phyloP scores from a whole-genome alignment of 306 rosid genomes.

The Castanea crenata region DNA sequence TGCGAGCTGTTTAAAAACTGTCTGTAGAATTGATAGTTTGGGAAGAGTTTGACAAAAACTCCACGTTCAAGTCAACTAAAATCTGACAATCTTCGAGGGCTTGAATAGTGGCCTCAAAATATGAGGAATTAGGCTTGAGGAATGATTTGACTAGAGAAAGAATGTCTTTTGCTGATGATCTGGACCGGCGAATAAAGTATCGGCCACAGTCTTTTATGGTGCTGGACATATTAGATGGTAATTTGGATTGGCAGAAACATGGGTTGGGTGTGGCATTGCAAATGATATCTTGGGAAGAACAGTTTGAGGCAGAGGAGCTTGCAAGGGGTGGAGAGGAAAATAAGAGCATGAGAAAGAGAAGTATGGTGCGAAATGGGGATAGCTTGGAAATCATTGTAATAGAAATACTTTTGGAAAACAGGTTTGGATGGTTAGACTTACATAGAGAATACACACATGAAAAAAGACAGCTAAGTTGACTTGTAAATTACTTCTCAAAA shows the following conservation, averaged over 20 bases:
- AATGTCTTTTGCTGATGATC: constrained; percentile 25
- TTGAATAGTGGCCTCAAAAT: constrained; percentile 21
- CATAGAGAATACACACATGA: not conserved
- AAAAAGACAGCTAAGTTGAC: too few relatives aligned
- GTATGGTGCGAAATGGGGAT: not conserved
- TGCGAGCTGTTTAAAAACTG: not conserved
- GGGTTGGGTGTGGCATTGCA: constrained; percentile 34
- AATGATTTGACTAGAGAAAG: constrained; percentile 11
- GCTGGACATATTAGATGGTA: not conserved
- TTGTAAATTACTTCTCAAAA: too few relatives aligned
- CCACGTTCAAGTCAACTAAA: constrained; percentile 18
- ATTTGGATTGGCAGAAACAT: constrained; percentile 33
- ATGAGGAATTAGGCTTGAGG: constrained; percentile 9
- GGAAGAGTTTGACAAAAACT: constrained; percentile 25
- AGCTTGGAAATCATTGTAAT: constrained; percentile 24
- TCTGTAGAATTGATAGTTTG: constrained; percentile 20
- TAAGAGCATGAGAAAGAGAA: constrained; percentile 4
- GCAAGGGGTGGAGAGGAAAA: constrained; percentile 22
- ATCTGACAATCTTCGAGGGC: constrained; percentile 32
- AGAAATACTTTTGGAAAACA: constrained; percentile 1
- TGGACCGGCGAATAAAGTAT: constrained; percentile 32
- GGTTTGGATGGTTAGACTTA: not conserved
- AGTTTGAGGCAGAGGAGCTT: not conserved
- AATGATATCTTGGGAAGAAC: not conserved
- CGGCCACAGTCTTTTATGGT: constrained; percentile 13